Base-by-base conservation (phyloP, 768 basidiomycete species). In the Rhodotorula paludigena region DNA sequence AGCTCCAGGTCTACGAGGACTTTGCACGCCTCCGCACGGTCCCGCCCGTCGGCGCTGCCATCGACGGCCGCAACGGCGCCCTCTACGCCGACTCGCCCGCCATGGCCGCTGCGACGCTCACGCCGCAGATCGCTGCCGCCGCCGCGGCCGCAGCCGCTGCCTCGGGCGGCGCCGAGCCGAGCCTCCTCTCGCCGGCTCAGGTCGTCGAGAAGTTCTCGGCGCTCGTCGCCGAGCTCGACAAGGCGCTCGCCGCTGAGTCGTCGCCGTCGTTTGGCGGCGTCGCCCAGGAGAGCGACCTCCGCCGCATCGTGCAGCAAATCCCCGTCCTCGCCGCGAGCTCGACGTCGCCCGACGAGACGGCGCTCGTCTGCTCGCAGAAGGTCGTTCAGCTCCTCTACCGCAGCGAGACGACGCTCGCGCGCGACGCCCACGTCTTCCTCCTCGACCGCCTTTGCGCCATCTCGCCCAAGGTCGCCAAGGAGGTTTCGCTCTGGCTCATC, bases 371-470 rank as follows among this genome's bases (percentile, higher is more conserved):
- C 82, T 92, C 94, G 1, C 94, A 99, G 79, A 94, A 96, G 80
- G 89, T 94, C 62, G 94, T 98, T 8, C 93, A 96, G 77, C 82
- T 92, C 41, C 79, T 99, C 64, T 99, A 92, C 82, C 93, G 93
- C 81, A 89, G 89, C 2, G 82, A 84, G 8, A 85, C 85, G 5
- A 86, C 89, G 72, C 83, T 99, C 63, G 92, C 89, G 0, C 85
- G 94, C 60, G 93, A 99, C 77, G 66, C 64, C 28, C 99, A 92
- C 77, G 92, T 92, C 45, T 85, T 87, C 51, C 81, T 99, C 52
- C 81, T 99, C 21, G 89, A 92, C 65, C 88, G 91, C 69, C 81
- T 99, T 48, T 98, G 96, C 77, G 86, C 87, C 68, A 81, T 86
- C 23, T 93, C 92, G 69, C 87, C 90, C 73, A 90, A 94, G 71